A percentile compares a stretch with the other conserved stretches of the same genome.
phyloP scores from a whole-genome alignment of 768 basidiomycete species.

The Kwoniella pini region DNA sequence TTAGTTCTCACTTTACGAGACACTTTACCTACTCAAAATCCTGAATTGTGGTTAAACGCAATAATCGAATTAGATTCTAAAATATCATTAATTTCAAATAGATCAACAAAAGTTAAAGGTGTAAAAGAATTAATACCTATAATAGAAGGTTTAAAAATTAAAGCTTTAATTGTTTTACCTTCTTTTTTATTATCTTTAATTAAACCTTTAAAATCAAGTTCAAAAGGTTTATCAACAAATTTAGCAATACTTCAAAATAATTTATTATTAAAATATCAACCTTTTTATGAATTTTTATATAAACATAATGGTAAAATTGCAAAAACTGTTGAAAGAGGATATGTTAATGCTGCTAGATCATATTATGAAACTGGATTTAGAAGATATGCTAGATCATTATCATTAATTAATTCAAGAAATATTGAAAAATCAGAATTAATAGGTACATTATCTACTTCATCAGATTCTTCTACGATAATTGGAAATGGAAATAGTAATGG shows the following conservation, averaged over 20 bases:
- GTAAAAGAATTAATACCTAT: constrained; percentile 80
- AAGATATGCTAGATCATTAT: constrained; percentile 79
- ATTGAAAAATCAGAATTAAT: constrained; percentile 72
- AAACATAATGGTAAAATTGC: constrained; percentile 70
- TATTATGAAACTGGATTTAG: constrained; percentile 97
- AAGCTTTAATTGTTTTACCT: constrained; percentile 84
- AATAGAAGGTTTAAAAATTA: constrained; percentile 81
- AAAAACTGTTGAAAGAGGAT: constrained; percentile 81
- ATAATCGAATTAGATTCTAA: constrained; percentile 79
- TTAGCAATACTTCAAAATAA: constrained; percentile 90
- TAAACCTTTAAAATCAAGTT: constrained; percentile 78
- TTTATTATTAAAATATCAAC: constrained; percentile 75
- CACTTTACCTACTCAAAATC: constrained; percentile 65
- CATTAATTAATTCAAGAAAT: constrained; percentile 65
- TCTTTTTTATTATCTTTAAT: constrained; percentile 80
- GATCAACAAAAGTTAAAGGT: constrained; percentile 75
- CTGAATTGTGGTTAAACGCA: constrained; percentile 79
- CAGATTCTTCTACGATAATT: constrained; percentile 29
- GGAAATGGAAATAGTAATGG: constrained; percentile 44
- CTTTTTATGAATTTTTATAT: constrained; percentile 80
- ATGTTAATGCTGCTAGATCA: constrained; percentile 74
- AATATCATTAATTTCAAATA: constrained; percentile 67
- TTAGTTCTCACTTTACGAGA: constrained; percentile 78
- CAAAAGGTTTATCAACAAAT: constrained; percentile 65
- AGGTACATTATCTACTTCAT: constrained; percentile 58